phyloP scores from a whole-genome alignment of 2,329 filamentous ascomycete species.

The Gliomastix tumulicola region DNA sequence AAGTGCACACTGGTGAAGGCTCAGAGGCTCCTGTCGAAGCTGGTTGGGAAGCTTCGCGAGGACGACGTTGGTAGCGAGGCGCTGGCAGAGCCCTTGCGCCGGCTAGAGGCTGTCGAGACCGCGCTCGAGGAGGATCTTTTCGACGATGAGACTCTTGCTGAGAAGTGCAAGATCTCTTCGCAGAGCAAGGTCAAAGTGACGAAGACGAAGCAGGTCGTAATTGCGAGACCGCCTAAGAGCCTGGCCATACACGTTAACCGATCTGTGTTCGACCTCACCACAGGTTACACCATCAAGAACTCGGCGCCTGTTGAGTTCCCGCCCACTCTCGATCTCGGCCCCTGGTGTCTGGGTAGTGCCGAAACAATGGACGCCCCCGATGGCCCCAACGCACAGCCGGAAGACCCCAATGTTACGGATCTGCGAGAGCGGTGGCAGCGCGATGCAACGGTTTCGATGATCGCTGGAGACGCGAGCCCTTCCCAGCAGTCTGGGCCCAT shows the following conservation, averaged over 20 bases:
- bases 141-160: slow-evolving; percentile 56
- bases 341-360: slow-evolving; percentile 73
- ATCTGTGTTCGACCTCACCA: slow-evolving; percentile 81
- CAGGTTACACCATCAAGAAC: slow-evolving; percentile 78
- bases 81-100: slow-evolving; percentile 41
- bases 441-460: slow-evolving; percentile 66
- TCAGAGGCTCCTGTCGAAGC: slow-evolving; percentile 36
- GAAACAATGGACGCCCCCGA: slow-evolving; percentile 10
- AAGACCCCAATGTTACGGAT: slow-evolving; percentile 8
- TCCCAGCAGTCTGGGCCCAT: slow-evolving; percentile 50
- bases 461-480: slow-evolving; percentile 45
- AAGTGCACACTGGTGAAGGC: slow-evolving; percentile 75
- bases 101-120: slow-evolving; percentile 59
- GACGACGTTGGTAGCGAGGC: slow-evolving; percentile 34
- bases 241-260: slow-evolving; percentile 86
- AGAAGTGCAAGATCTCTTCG: slow-evolving; percentile 58
- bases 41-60: slow-evolving; percentile 33
- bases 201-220: slow-evolving; percentile 83
- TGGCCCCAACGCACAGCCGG: slow-evolving; percentile 7
- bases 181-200: slow-evolving; percentile 68
- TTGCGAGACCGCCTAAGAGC: slow-evolving; percentile 74
- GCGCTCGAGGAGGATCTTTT: slow-evolving; percentile 78
- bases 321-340: slow-evolving; percentile 62
- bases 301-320: slow-evolving; percentile 74
- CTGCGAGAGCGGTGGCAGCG: slow-evolving; percentile 61